Base-by-base conservation (phyloP, 2,329 filamentous ascomycete species). In the Thielaviopsis populi region DNA sequence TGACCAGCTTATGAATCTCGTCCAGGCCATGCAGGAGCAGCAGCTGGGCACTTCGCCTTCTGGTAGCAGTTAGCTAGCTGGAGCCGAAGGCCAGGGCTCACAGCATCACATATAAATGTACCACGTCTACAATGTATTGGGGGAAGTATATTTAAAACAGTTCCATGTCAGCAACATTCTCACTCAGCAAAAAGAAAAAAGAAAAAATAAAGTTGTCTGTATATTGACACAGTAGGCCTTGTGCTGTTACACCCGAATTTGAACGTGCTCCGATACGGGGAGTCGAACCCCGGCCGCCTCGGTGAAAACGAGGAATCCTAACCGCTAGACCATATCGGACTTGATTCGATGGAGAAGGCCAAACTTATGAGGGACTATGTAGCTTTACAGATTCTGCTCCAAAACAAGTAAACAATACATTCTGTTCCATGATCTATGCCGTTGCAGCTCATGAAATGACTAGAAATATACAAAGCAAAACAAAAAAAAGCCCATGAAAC, bases 1-100 rank as follows among this genome's bases (percentile, higher is more conserved):
- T 68, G 81, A 84, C 67, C 78, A 78, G 63, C 73, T 85, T 67
- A 83, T 82, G 0, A 74, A 77, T 22, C 70, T 80, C 59, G 74
- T 85, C 1, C 69, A 81, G 67, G 73, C 75, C 3, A 72, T 83
- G 69, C 81, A 83, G 68, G 71, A 73, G 63, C 71, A 71, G 64
- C 68, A 71, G 63, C 61, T 66, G 37, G 40, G 62, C n/a, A 63
- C 72, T 24, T 60, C 64, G 33, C 60, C 56, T 7, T 33, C 40
- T 17, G 41, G 27, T 1, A 3, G 27, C 24, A 46, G n/a, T 10
- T 61, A 46, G 27, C 37, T 2, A 17, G 27, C n/a, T 37, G 17
- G 19, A 27, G 19, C 19, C 19, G 33, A 7, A 33, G 30, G 30
- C 33, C 10, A n/a, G n/a, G n/a, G n/a, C 8, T 37, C 7, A 1